Percentiles rank a stretch among this genome's conserved stretches.
Conservation (phyloP, 2,329 filamentous ascomycete genomes). For the Teratosphaeria viscida region DNA sequence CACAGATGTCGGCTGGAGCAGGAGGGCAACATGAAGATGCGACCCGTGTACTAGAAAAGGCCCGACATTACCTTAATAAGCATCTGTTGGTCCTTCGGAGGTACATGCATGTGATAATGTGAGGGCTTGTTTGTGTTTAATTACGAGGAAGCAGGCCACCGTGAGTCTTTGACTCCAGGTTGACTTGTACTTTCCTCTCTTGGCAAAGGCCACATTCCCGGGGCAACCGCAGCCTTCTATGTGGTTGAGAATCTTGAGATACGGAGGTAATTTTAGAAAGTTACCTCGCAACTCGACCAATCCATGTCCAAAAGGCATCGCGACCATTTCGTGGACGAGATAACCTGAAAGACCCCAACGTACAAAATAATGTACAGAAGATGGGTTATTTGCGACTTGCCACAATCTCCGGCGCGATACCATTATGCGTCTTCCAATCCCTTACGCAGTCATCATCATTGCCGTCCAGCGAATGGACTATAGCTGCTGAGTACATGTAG, state of each 20-base stretch:
- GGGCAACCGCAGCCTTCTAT: not conserved
- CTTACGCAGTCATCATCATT: too few relatives aligned
- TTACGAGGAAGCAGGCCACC: not conserved
- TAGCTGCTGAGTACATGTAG: too few relatives aligned
- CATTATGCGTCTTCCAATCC: too few relatives aligned
- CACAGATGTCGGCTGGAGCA: not conserved
- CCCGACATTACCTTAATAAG: not conserved
- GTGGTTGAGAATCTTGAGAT: not conserved
- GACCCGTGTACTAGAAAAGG: not conserved
- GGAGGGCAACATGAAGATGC: not conserved
- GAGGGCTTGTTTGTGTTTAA: not conserved
- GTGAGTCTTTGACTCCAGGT: not conserved
- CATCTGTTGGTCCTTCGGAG: not conserved
- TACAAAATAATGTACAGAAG: too few relatives aligned
- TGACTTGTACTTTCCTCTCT: not conserved
- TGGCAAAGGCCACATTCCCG: not conserved
- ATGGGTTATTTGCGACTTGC: too few relatives aligned
- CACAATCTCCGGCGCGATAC: too few relatives aligned
- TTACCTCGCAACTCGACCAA: too few relatives aligned
- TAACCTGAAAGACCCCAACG: too few relatives aligned
- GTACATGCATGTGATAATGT: not conserved
- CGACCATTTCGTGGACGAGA: too few relatives aligned
- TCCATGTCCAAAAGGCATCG: too few relatives aligned
- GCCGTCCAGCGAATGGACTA: too few relatives aligned
- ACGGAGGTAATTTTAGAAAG: too few relatives aligned